These are phyloP conservation scores for Curvularia spicifera DNA, from an alignment of 2,329 filamentous ascomycete genomes.

Conservation along the genomic window DNA sequence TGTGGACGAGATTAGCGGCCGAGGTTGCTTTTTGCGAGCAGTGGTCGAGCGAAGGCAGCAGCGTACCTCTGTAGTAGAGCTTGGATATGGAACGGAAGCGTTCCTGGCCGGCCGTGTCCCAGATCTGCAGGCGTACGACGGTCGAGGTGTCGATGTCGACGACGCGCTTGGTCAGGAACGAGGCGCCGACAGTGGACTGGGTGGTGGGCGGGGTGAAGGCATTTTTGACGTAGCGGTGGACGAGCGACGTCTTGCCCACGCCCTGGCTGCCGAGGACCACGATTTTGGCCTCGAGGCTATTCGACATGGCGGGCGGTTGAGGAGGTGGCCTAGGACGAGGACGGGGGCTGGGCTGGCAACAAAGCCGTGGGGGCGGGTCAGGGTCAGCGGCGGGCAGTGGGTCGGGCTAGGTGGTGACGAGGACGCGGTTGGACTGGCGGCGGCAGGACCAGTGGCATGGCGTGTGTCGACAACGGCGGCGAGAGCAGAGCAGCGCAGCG, in stretches of 20 bases:
- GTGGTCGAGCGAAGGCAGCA: neutral
- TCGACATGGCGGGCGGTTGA: conserved; percentile 32
- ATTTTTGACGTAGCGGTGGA: conserved; percentile 77
- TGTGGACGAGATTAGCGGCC: conserved; percentile 20
- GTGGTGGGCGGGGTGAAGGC: conserved; percentile 66
- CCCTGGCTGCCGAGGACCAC: conserved; percentile 80
- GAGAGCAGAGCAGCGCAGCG: neutral
- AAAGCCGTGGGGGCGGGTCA: conserved; percentile 5
- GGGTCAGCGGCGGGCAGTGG: conserved; percentile 20
- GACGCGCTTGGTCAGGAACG: conserved; percentile 69
- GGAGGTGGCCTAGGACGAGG: neutral
- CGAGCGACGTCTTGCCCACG: conserved; percentile 79
- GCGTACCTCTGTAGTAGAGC: conserved; percentile 79
- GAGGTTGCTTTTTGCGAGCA: neutral
- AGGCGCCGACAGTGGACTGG: conserved; percentile 58
- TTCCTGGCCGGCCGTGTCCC: conserved; percentile 96
- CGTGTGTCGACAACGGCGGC: conserved; percentile 18
- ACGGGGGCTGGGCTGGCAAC: neutral
- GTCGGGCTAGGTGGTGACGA: conserved; percentile 19
- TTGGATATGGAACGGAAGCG: conserved; percentile 93
- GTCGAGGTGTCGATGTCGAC: conserved; percentile 83
- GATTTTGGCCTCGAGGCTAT: conserved; percentile 78
- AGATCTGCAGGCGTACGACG: conserved; percentile 89
- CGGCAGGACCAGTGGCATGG: conserved; percentile 40
- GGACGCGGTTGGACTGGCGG: conserved; percentile 29